Evolutionary conservation across 805 yeast species (phyloP), one percentile per base, ranked within the genome.

Genomic region (Kurtzmaniella fragi): DNA sequence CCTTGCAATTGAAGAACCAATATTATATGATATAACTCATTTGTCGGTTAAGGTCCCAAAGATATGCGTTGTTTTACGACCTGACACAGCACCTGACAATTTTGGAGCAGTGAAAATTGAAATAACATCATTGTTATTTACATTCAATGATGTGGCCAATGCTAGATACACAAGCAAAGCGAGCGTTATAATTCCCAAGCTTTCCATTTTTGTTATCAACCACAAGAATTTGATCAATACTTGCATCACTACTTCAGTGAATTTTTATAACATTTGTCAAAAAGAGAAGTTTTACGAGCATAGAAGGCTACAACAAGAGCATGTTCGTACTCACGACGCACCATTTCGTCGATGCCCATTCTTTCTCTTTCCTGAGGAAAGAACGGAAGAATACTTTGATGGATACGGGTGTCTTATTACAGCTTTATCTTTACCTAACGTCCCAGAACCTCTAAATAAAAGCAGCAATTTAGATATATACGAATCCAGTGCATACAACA

Each of bases 291-390:
- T 71, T 44, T 56, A 54, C 0, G 69, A 70, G 10, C 73, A 75
- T 32, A 59, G 77, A 37, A 50, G 53, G 8, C 51, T 61, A 14
- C 96, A 90, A 54, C 80, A 80, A 38, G 65, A 67, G 2, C 95
- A 85, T 56, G 60, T 90, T 1, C 62, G 75, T 14, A 46, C 65
- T 5, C 84, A 87, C 49, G 99, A 93, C 66, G 84, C 85, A 0
- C 88, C 96, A 0, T 88, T 78, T 45, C 93, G 87, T 48, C 62
- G 99, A 40, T 67, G 80, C 15, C 82, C 93, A 0, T 90, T 88
- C 54, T 57, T 91, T 23, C 56, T 91, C 7, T 72, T 75, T 3
- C 71, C 69, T 5, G 68, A 70, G 11, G 61, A 63, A 11, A 73
- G 81, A 39, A 73, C 71, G 35, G 56, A 61, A 0, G 49, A 49